phyloP scores from a whole-genome alignment of 2,329 filamentous ascomycete species.

The Trichoderma citrinoviride region DNA sequence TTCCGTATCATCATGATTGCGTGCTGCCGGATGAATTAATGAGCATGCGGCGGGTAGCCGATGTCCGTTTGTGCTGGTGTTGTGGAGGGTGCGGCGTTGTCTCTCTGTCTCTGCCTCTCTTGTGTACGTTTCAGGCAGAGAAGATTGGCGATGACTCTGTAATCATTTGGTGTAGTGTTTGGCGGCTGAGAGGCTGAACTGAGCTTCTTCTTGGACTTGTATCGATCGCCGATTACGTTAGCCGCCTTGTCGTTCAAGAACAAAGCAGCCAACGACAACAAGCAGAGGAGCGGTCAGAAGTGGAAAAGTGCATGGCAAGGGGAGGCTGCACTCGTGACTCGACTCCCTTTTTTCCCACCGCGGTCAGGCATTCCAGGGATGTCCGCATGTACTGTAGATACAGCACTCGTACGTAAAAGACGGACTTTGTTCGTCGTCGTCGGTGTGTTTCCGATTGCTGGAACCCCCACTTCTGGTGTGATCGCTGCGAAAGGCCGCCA shows the following conservation, averaged over 20 bases:
- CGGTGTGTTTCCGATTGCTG: constrained; percentile 16
- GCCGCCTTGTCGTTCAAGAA: not conserved
- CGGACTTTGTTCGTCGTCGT: not conserved
- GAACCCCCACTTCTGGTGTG: constrained; percentile 1
- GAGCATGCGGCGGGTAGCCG: not conserved
- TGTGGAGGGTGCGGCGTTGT: not conserved
- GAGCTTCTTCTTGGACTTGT: no score
- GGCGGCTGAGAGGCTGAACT: constrained; percentile 19
- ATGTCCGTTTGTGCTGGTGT: not conserved
- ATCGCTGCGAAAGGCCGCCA: not conserved
- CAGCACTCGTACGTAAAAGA: not conserved
- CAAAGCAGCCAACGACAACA: not conserved
- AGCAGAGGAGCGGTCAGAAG: constrained; percentile 18
- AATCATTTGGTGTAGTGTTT: not conserved
- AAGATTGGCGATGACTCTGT: not conserved
- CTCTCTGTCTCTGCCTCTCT: not conserved
- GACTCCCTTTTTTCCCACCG: not conserved
- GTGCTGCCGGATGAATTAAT: not conserved
- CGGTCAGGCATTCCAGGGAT: constrained; percentile 12
- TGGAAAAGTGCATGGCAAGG: not conserved
- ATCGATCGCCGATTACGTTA: not conserved
- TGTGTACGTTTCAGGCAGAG: not conserved
- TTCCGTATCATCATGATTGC: not conserved
- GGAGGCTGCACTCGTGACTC: not conserved
- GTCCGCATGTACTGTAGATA: not conserved